phyloP scores from a whole-genome alignment of 257 asterid genomes.

The Jasminum sambac region DNA sequence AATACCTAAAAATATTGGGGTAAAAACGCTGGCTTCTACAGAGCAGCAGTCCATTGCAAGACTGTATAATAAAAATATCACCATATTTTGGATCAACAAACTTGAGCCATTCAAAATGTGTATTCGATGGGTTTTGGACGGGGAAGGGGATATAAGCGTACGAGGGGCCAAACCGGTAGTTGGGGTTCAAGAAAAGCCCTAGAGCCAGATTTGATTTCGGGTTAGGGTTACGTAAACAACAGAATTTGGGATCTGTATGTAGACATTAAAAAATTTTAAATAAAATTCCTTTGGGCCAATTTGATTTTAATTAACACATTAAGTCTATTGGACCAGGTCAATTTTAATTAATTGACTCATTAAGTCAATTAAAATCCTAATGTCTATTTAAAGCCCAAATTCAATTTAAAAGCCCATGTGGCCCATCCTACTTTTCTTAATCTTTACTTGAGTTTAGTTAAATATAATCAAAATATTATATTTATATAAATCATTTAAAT shows the following conservation, averaged over 20 bases:
- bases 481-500: too few relatives aligned
- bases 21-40: constrained; percentile 26
- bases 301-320: too few relatives aligned
- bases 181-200: neutral
- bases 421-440: too few relatives aligned
- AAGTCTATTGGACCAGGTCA: too few relatives aligned
- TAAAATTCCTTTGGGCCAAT: too few relatives aligned
- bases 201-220: constrained; percentile 25
- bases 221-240: constrained; percentile 16
- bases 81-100: constrained; percentile 10
- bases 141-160: constrained; percentile 26
- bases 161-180: neutral
- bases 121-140: neutral
- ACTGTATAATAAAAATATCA: constrained; percentile 28
- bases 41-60: constrained; percentile 57
- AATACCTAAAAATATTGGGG: constrained; percentile 11
- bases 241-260: constrained; percentile 28
- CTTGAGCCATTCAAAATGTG: constrained; percentile 7
- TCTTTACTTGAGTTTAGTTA: too few relatives aligned
- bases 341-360: too few relatives aligned
- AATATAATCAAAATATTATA: too few relatives aligned
- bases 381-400: too few relatives aligned
- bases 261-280: too few relatives aligned
- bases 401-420: too few relatives aligned
- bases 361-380: too few relatives aligned